These are phyloP conservation scores for Eremomyces bilateralis DNA, from an alignment of 495 filamentous ascomycete species.

Conservation along the genomic window DNA sequence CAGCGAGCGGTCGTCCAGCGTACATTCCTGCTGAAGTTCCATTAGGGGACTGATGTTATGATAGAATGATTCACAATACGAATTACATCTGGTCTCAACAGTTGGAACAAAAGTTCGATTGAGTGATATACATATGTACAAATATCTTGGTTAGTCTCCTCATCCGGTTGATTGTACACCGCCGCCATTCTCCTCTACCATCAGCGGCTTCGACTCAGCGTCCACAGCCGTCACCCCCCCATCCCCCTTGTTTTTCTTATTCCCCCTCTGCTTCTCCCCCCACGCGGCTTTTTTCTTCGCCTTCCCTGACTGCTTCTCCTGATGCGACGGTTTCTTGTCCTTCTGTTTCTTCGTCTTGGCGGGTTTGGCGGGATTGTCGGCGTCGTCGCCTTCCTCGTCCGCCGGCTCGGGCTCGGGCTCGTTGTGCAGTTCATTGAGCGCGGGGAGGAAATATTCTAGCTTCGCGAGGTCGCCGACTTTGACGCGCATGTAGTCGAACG, in stretches of 20 bases:
- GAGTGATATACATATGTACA: too few species aligned
- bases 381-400: slow-evolving; percentile 3
- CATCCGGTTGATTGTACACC: too few species aligned
- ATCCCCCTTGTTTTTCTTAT: neutral
- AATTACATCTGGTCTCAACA: too few species aligned
- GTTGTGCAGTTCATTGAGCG: slow-evolving; percentile 45
- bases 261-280: slow-evolving; percentile 7
- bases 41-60: too few species aligned
- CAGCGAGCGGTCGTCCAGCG: too few species aligned
- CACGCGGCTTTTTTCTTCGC: slow-evolving; percentile 11
- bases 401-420: slow-evolving; percentile 14
- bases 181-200: too few species aligned
- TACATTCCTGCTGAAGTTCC: too few species aligned
- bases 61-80: too few species aligned
- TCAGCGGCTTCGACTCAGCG: too few species aligned
- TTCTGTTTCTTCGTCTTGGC: slow-evolving; percentile 9
- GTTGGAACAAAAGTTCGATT: too few species aligned
- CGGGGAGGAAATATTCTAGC: slow-evolving; percentile 51
- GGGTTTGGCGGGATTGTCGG: neutral
- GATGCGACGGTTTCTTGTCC: neutral
- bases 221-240: slow-evolving; percentile 1
- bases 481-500: slow-evolving; percentile 77
- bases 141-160: too few species aligned
- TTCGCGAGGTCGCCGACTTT: slow-evolving; percentile 59
- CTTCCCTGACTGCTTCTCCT: slow-evolving; percentile 7